Base-by-base conservation (phyloP, 768 basidiomycete genomes). In the Solioccasus polychromus region DNA sequence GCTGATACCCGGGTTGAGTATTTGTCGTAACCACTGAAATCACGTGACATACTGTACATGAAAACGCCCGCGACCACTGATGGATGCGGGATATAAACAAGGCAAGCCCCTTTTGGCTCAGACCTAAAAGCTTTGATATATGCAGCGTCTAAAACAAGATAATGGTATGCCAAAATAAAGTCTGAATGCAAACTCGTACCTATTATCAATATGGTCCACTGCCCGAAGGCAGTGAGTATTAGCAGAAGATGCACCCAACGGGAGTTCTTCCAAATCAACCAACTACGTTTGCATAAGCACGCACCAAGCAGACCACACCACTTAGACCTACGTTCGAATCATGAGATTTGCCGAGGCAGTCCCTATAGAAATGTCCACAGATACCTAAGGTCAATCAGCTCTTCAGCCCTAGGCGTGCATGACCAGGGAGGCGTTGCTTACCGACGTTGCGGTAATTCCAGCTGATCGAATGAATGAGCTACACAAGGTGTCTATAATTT, bases 281-380 rank as follows among this genome's bases (percentile, higher is more conserved):
- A 62, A 26, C 61, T 65, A 44, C 5, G 10, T 11, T n/a, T n/a
- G n/a, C 31, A 34, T 11, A 44, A 35, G 23, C 8, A 18, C n/a
- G 29, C 4, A 2, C 26, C 7, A 36, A 7, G 4, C 12, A 18
- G 25, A 37, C 14, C 1, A 8, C 14, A n/a, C n/a, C 9, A n/a
- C n/a, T n/a, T 4, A 19, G 37, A 43, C 58, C 35, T 38, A 65
- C 60, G 61, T 49, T 42, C 63, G 57, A 38, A 62, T 51, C 48
- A 52, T 45, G 25, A 62, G 49, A 40, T 52, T 61, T 1, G 29
- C 45, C 0, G 62, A 64, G 25, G 53, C 44, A 22, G 59, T 52
- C 18, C 35, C 59, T 1, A 63, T 5, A 6, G 48, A 26, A 12
- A 48, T 23, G 37, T 25, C 25, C 11, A 23, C 44, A 2, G 37